Evolutionary conservation across 106 monocot species (phyloP), one percentile per base, ranked within the genome.

Genomic region (Apostasia ramifera): DNA sequence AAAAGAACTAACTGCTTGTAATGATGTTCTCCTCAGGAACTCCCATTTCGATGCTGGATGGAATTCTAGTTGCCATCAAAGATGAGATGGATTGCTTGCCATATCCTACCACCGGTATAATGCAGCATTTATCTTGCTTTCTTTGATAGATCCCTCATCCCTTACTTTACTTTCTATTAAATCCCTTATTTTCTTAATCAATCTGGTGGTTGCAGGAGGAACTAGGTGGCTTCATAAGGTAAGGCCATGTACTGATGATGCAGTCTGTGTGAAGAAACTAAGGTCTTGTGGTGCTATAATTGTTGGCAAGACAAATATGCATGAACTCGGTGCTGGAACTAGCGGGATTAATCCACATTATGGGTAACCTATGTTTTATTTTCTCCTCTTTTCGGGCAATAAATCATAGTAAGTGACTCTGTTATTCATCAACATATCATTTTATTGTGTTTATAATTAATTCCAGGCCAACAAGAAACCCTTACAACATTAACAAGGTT

Each of bases 331-430:
- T 3, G 87, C 83, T n/a, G 94, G 94, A 55, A 84, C 85, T 54
- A 94, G 91, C 43, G 94, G 94, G 41, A 91, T 94, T 48, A 94
- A 94, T 78, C 94, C 94, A 77, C 88, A 94, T 71, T 86, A 91
- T 73, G 94, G 88, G 88, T 92, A 77, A 5, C 66, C 6, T 44
- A 0, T 65, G 65, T 2, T 47, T 65, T 65, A n/a, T 65, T 65
- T 48, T 26, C n/a, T 2, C 2, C n/a, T 49, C 8, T n/a, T 26
- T 49, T n/a, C 26, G 26, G 26, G 26, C 26, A 26, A 26, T 26
- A 26, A 26, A 26, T 26, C 26, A 26, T 26, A 39, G 39, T 2
- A 47, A 46, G 13, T 3, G 1, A 1, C 43, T 59, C 12, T 46
- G 3, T 40, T 60, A 8, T 38, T 3, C 1, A 39, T 4, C 41